Percentiles rank a stretch among this genome's conserved stretches.
Evolutionary conservation across 1,284 basidiomycete genomes (phyloP).

Genomic region (Puccinia triticina): DNA sequence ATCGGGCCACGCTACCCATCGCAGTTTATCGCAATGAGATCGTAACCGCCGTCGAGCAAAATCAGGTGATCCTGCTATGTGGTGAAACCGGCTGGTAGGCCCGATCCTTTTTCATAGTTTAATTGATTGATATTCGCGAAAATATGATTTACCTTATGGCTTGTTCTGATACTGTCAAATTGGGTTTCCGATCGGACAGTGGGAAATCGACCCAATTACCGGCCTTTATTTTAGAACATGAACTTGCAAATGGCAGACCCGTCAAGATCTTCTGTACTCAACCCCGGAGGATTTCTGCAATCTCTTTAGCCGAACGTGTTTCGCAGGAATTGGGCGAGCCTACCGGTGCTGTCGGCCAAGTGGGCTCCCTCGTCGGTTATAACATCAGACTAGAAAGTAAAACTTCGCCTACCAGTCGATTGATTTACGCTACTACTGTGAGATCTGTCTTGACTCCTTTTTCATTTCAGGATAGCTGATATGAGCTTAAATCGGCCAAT

Average conservation of each 20-base stretch:
- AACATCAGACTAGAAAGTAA: conserved; percentile 89
- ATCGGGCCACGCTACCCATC: conserved; percentile 82
- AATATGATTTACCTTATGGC: neutral
- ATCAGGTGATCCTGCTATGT: conserved; percentile 87
- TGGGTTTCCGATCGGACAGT: conserved; percentile 62
- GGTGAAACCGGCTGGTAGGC: conserved; percentile 94
- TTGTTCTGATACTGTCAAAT: neutral
- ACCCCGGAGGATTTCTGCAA: conserved; percentile 92
- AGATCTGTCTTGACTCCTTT: conserved; percentile 43
- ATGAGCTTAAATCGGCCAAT: conserved; percentile 39
- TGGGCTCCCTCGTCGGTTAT: conserved; percentile 85
- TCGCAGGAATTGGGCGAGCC: conserved; percentile 89
- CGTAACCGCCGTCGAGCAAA: conserved; percentile 71
- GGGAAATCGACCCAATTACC: conserved; percentile 98
- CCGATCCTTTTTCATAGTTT: neutral
- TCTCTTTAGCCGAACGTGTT: conserved; percentile 93
- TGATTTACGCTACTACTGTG: conserved; percentile 73
- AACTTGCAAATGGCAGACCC: conserved; percentile 75
- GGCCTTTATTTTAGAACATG: conserved; percentile 88
- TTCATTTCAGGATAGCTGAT: neutral
- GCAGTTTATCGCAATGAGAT: conserved; percentile 80
- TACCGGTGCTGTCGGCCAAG: conserved; percentile 76
- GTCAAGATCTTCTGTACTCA: conserved; percentile 97
- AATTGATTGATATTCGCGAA: neutral
- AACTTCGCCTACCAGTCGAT: conserved; percentile 55